These are phyloP conservation scores for Castanea crenata DNA, from an alignment of 306 rosid species.

Conservation along the genomic window DNA sequence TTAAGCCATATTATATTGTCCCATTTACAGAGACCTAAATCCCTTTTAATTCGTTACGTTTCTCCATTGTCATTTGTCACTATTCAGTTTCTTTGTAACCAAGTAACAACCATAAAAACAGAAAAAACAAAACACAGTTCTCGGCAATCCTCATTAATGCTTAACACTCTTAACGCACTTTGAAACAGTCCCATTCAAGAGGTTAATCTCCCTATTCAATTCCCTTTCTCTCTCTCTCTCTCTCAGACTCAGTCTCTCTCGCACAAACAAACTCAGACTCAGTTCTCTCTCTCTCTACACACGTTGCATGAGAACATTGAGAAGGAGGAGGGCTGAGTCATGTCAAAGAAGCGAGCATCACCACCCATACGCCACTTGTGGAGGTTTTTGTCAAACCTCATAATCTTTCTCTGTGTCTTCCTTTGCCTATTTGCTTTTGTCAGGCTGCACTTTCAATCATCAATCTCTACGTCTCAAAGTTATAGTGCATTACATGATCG, in stretches of 20 bases:
- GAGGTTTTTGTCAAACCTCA: constrained; percentile 2
- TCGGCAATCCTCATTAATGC: too few species aligned
- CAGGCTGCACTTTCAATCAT: constrained; percentile 9
- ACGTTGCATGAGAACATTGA: background rate
- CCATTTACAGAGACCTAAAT: too few species aligned
- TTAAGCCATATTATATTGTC: too few species aligned
- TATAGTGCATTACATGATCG: background rate
- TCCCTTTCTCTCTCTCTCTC: background rate
- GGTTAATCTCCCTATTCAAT: background rate
- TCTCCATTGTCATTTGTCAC: too few species aligned
- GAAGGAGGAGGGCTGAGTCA: background rate
- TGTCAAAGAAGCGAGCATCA: constrained; percentile 31
- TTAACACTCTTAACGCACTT: too few species aligned
- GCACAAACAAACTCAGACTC: too few species aligned
- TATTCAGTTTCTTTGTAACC: too few species aligned
- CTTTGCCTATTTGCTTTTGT: constrained; percentile 22
- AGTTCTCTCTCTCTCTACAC: background rate
- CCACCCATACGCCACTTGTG: background rate
- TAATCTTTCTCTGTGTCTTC: background rate
- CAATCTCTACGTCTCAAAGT: background rate
- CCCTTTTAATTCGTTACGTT: too few species aligned
- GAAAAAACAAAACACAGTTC: too few species aligned
- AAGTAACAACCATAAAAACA: too few species aligned
- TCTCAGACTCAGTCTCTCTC: background rate
- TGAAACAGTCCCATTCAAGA: too few species aligned